Conservation (phyloP, 805 yeast species). For the Ascoidea tarda region DNA sequence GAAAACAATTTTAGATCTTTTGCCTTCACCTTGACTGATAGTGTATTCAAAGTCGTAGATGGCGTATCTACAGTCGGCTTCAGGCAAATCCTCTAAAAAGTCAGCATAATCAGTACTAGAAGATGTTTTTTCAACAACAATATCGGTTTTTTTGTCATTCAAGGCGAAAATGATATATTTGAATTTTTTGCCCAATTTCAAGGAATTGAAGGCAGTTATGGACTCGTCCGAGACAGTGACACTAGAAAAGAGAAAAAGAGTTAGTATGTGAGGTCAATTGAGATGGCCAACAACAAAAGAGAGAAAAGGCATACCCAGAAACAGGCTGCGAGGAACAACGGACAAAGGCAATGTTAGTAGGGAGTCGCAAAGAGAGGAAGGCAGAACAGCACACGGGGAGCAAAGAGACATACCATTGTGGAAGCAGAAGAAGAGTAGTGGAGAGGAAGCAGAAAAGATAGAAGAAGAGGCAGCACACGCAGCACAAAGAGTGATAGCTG, state of each 20-base stretch:
- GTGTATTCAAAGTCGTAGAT: conserved; percentile 95
- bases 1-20: conserved; percentile 63
- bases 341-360: no score
- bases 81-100: conserved; percentile 82
- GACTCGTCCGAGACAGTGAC: conserved; percentile 86
- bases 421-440: no score
- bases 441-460: no score
- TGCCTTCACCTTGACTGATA: conserved; percentile 81
- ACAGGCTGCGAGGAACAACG: no score
- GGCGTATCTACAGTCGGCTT: conserved; percentile 92
- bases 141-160: conserved; percentile 80
- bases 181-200: conserved; percentile 84
- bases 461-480: no score
- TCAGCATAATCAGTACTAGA: conserved; percentile 63
- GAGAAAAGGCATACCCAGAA: no score
- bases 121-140: conserved; percentile 79
- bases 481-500: no score
- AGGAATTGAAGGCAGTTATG: conserved; percentile 84
- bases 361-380: no score
- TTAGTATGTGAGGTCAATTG: no score
- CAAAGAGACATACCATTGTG: no score
- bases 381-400: no score
- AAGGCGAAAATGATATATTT: conserved; percentile 74
- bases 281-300: no score
- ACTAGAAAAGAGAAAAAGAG: conserved; percentile 20